These are phyloP conservation scores for Microdochium bolleyi DNA, from an alignment of 2,329 filamentous ascomycete genomes.

Conservation along the genomic window DNA sequence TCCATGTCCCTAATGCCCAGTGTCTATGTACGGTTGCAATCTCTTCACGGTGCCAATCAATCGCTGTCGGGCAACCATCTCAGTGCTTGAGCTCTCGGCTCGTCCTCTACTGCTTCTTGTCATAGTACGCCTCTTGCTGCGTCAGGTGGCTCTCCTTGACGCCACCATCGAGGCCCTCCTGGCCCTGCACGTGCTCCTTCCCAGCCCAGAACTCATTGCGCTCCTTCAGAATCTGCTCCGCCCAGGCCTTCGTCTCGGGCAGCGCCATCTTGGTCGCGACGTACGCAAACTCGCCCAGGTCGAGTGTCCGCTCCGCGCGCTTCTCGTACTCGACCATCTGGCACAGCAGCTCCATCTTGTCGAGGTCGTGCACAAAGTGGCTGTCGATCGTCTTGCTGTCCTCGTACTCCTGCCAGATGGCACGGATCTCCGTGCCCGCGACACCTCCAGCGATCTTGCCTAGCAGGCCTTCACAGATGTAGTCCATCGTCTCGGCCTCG, in stretches of 20 bases:
- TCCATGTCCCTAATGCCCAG: too few species aligned
- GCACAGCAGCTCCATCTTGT: slow-evolving; percentile 90
- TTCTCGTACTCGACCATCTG: slow-evolving; percentile 98
- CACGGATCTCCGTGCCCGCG: slow-evolving; percentile 63
- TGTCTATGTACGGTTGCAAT: too few species aligned
- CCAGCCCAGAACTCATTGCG: slow-evolving; percentile 63
- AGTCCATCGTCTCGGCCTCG: slow-evolving; percentile 87
- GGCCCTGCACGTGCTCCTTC: slow-evolving; percentile 37
- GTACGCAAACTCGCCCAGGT: slow-evolving; percentile 80
- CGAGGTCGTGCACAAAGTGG: slow-evolving; percentile 89
- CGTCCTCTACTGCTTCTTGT: slow-evolving; percentile 10
- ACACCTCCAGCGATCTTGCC: slow-evolving; percentile 65
- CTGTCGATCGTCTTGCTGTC: slow-evolving; percentile 77
- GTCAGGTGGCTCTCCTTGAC: slow-evolving; percentile 26
- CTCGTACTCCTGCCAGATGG: slow-evolving; percentile 93
- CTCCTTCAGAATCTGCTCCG: slow-evolving; percentile 66
- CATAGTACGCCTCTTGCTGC: slow-evolving; percentile 44
- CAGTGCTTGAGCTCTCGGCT: too few species aligned
- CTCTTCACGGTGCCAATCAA: too few species aligned
- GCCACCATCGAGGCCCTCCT: slow-evolving; percentile 30
- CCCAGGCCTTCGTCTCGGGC: slow-evolving; percentile 76
- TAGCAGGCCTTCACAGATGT: slow-evolving; percentile 66
- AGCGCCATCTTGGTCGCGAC: slow-evolving; percentile 67
- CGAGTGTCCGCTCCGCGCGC: slow-evolving; percentile 48
- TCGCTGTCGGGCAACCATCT: too few species aligned